phyloP scores from a whole-genome alignment of 805 yeast species.

The Priceomyces melissophilus region DNA sequence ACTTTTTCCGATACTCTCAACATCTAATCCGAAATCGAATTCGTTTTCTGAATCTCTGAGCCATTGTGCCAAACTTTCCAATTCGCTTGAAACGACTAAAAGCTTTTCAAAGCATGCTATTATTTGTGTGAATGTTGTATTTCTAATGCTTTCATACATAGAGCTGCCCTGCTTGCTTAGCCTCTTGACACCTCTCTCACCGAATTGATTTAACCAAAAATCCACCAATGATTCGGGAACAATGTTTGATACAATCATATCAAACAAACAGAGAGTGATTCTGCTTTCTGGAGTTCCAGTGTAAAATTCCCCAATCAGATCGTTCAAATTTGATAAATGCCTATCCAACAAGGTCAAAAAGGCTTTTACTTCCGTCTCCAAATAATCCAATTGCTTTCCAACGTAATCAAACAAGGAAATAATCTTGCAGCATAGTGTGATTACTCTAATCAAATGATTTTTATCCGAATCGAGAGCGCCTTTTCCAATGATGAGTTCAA shows the following conservation, averaged over 20 bases:
- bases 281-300: slow-evolving; percentile 9
- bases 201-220: slow-evolving; percentile 63
- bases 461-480: slow-evolving; percentile 5
- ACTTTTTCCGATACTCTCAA: slow-evolving; percentile 3
- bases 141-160: slow-evolving; percentile 49
- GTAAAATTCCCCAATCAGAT: slow-evolving; percentile 13
- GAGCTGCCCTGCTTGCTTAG: slow-evolving; percentile 51
- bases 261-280: slow-evolving; percentile 31
- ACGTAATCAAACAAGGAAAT: slow-evolving; percentile 23
- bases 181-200: slow-evolving; percentile 60
- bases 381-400: slow-evolving; percentile 14
- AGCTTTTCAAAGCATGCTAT: slow-evolving; percentile 57
- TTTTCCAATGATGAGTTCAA: slow-evolving; percentile 13
- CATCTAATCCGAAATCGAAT: slow-evolving; percentile 9
- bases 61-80: slow-evolving; percentile 43
- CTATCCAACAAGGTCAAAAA: slow-evolving; percentile 28
- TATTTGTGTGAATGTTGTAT: slow-evolving; percentile 45
- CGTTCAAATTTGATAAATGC: slow-evolving; percentile 30
- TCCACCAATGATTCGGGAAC: slow-evolving; percentile 48
- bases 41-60: slow-evolving; percentile 13
- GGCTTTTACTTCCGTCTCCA: slow-evolving; percentile 20
- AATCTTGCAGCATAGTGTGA: slow-evolving; percentile 23
- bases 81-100: slow-evolving; percentile 41
- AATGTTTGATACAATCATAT: slow-evolving; percentile 51
- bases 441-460: slow-evolving; percentile 17